Base-by-base conservation (phyloP, 169 alveolate genomes). In the Hepatocystis sp. region DNA sequence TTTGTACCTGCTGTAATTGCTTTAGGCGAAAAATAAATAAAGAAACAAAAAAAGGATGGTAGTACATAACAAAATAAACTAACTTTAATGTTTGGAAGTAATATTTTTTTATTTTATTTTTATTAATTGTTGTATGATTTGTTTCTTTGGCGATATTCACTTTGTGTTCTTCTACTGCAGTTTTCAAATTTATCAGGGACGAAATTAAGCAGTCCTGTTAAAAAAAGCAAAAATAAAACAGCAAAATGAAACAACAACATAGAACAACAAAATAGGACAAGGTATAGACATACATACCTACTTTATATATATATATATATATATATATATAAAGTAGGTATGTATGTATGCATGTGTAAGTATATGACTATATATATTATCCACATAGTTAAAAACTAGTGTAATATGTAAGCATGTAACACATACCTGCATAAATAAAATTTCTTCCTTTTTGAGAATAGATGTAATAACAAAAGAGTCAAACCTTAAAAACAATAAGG, bases 21-120 rank as follows among this genome's bases (percentile, higher is more conserved):
- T 58, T 76, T 30, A 56, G 32, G 23, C 88, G 88, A 21, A 56
- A 76, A 76, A 76, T 76, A 56, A 76, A 17, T 15, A 76, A 52
- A 0, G 88, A 76, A 30, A 76, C 52, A 58, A 76, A 76, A 44
- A 46, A 56, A 39, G 88, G 88, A 52, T 76, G 71, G 21, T 76
- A 76, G 27, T 76, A 76, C 76, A 76, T 58, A 21, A 76, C 34
- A 32, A 76, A 63, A 51, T 76, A 76, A 27, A 28, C 39, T 46
- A 76, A 13, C 19, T 30, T 52, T 32, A 76, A 39, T 15, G 28
- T 60, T 56, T 52, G 53, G 25, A 42, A 64, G 58, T 58, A 76
- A 39, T 42, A 76, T 51, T 76, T 76, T 8, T 58, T 49, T 40
- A 53, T 76, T 60, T 40, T 76, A 27, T 36, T 49, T 25, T 30